Base-by-base conservation (phyloP, 257 asterid species). In the Vinca minor region DNA sequence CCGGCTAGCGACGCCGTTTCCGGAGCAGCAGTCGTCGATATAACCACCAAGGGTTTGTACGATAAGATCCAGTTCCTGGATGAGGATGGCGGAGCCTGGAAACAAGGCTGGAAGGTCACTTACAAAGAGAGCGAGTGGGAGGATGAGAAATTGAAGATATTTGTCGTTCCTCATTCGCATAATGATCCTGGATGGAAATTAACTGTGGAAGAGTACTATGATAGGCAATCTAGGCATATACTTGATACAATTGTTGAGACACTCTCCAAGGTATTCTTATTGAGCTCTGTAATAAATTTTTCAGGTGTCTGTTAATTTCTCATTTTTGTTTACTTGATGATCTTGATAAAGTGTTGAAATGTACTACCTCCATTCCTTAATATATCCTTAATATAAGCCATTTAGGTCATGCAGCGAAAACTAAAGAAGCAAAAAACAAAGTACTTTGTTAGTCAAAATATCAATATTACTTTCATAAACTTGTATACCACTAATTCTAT, bases 181-280 rank as follows among this genome's bases (percentile, higher is more conserved):
- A 89, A 93, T 76, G 97, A 93, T 77, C 99, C 99, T 25, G 99
- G 99, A 15, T 93, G 99, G 97, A 87, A 78, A 73, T 85, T 85
- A 61, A 93, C 99, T 3, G 99, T 93, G 41, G 96, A 93, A 47
- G 99, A 93, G 69, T 93, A 93, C 69, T 93, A 87, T 54, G 91
- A 84, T 71, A 81, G 83, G 69, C 99, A 93, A 82, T 85, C 94
- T 18, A 85, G 85, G 75, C 96, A 84, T 74, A 93, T 93, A 45
- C 86, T 91, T 32, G 96, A 91, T 41, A 88, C 96, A 23, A 83
- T 91, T 50, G 94, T 91, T 10, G 95, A 91, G 41, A 79, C 94
- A 5, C 89, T 91, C 21, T 83, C 94, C 4, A 91, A 84, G 95
- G 96, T 56, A 56, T n/a, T 50, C 23, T 23, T 2, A 18, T 23